Evolutionary conservation across 106 monocot genomes (phyloP).

Genomic region (Phalaenopsis equestris): DNA sequence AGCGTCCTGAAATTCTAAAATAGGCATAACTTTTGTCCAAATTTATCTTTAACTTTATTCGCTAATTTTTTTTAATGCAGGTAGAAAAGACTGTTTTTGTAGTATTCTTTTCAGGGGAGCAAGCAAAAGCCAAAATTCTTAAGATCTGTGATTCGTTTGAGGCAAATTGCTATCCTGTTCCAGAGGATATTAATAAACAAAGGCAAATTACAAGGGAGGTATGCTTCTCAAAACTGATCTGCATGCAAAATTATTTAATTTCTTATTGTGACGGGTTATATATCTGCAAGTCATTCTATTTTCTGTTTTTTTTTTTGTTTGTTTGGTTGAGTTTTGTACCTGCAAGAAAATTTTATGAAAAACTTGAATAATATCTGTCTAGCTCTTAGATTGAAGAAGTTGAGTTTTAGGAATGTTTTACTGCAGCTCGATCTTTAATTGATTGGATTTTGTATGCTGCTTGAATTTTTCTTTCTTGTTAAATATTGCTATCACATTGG

Average conservation of each 20-base stretch:
- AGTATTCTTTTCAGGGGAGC: constrained; percentile 95
- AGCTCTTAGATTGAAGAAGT: background rate
- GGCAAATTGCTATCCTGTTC: constrained; percentile 97
- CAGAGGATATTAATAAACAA: constrained; percentile 80
- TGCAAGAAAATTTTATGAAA: background rate
- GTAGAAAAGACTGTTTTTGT: constrained; percentile 94
- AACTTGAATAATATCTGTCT: background rate
- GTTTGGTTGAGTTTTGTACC: background rate
- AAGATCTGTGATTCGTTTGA: constrained; percentile 96
- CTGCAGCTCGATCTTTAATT: background rate
- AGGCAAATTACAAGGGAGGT: constrained; percentile 86
- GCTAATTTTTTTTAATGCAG: constrained; percentile 32
- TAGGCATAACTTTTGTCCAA: background rate
- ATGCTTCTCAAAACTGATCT: constrained; percentile 4
- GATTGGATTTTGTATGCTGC: background rate
- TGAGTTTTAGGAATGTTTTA: background rate
- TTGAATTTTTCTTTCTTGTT: background rate
- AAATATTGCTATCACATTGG: background rate
- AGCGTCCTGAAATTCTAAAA: background rate
- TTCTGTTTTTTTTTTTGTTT: background rate
- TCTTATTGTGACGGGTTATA: background rate
- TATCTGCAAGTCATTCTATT: background rate
- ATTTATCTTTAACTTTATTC: background rate
- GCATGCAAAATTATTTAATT: background rate
- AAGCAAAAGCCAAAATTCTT: constrained; percentile 80